Percentiles rank a stretch among this genome's conserved stretches.
Conservation (phyloP, 2,329 filamentous ascomycete genomes). For the Microcera coccophila region DNA sequence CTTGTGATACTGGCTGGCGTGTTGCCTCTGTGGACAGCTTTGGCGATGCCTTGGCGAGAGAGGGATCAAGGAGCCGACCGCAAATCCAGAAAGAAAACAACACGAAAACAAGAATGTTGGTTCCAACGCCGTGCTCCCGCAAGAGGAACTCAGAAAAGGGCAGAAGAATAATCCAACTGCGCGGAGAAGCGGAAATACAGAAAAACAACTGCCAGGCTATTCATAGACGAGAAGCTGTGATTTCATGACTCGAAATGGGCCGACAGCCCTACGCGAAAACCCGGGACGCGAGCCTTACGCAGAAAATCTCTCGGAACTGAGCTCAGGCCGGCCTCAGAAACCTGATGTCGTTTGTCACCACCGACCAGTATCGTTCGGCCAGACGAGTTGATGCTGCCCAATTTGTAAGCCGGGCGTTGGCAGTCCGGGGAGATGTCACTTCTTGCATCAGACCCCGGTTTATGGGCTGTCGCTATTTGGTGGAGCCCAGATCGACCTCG, state of each 20-base stretch:
- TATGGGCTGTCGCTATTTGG: too few relatives aligned
- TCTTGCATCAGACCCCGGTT: background rate
- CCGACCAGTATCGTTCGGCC: background rate
- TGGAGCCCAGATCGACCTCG: too few relatives aligned
- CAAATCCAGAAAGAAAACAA: too few relatives aligned
- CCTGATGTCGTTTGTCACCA: too few relatives aligned
- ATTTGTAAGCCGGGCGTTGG: conserved; percentile 18
- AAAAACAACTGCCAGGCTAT: background rate
- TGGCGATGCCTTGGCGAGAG: too few relatives aligned
- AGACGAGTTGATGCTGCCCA: conserved; percentile 11
- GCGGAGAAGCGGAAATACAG: conserved; percentile 27
- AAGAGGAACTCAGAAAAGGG: background rate
- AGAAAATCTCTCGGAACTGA: conserved; percentile 19
- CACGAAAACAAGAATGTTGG: too few relatives aligned
- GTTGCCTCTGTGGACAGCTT: too few relatives aligned
- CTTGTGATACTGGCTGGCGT: too few relatives aligned
- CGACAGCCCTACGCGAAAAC: conserved; percentile 13
- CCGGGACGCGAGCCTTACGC: conserved; percentile 23
- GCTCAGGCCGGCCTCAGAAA: background rate
- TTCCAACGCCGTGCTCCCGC: too few relatives aligned
- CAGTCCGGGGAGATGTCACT: background rate
- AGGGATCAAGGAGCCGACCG: too few relatives aligned
- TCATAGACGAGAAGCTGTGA: too few relatives aligned
- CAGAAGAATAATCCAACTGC: background rate
- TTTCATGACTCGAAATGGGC: conserved; percentile 26